phyloP scores from a whole-genome alignment of 148 eudicot genomes.

The Chenopodium album region DNA sequence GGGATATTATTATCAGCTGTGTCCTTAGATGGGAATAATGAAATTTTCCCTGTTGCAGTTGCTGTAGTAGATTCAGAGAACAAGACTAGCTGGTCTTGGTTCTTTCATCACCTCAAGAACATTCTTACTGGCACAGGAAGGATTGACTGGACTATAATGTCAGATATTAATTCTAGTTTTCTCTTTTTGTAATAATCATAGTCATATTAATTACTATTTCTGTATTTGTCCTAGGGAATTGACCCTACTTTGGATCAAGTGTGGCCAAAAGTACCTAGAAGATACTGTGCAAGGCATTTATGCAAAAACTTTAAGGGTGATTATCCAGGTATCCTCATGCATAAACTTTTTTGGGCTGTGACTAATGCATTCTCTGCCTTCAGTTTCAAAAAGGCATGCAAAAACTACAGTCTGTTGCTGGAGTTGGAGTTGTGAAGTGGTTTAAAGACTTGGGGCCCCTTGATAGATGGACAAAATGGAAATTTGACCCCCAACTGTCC shows the following conservation, averaged over 20 bases:
- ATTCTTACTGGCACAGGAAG: too few species aligned
- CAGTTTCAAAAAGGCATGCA: not conserved
- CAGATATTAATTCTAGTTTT: not conserved
- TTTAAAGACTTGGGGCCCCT: not conserved
- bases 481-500: not conserved
- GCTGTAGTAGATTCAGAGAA: too few species aligned
- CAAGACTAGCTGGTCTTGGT: too few species aligned
- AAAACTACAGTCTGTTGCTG: not conserved
- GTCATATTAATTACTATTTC: too few species aligned
- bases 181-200: too few species aligned
- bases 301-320: not conserved
- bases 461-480: not conserved
- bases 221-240: not conserved
- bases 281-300: not conserved
- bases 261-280: not conserved
- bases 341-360: not conserved
- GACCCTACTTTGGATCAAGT: not conserved
- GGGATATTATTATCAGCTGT: too few species aligned
- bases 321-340: not conserved
- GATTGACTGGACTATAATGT: not conserved
- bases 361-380: not conserved
- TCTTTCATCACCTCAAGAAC: too few species aligned
- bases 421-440: not conserved
- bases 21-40: too few species aligned
- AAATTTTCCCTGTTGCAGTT: too few species aligned